phyloP scores from a whole-genome alignment of 1,284 basidiomycete genomes.

The Kalmanozyma brasiliensis region DNA sequence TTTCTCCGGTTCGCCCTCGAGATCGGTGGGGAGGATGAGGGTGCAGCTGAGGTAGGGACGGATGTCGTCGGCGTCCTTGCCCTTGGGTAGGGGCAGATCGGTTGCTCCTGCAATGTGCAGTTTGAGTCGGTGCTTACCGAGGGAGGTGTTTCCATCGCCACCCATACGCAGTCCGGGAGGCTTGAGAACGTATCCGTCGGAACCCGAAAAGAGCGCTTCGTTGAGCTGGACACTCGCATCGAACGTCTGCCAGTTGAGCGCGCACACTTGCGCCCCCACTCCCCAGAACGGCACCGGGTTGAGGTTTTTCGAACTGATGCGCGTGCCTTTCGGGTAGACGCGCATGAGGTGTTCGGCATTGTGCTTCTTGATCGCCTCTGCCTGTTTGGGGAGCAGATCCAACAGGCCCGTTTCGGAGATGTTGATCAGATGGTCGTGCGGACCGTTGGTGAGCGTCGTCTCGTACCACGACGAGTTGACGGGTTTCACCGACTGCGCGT shows the following conservation, averaged over 20 bases:
- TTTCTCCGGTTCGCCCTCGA: slow-evolving; percentile 44
- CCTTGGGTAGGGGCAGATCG: slow-evolving; percentile 53
- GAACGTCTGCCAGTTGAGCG: slow-evolving; percentile 75
- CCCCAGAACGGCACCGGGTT: slow-evolving; percentile 72
- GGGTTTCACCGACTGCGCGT: slow-evolving; percentile 62
- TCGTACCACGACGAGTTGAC: slow-evolving; percentile 55
- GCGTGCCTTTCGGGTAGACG: slow-evolving; percentile 74
- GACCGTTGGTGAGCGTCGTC: slow-evolving; percentile 48
- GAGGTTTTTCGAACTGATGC: slow-evolving; percentile 69
- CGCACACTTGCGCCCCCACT: slow-evolving; percentile 73
- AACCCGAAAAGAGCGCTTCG: slow-evolving; percentile 76
- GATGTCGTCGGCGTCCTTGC: slow-evolving; percentile 51
- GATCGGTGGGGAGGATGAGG: slow-evolving; percentile 49
- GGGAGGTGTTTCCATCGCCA: slow-evolving; percentile 41
- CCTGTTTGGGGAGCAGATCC: slow-evolving; percentile 69
- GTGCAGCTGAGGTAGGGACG: slow-evolving; percentile 61
- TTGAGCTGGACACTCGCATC: slow-evolving; percentile 70
- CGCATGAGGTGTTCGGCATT: slow-evolving; percentile 72
- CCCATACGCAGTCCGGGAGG: slow-evolving; percentile 67
- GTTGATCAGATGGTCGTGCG: slow-evolving; percentile 72
- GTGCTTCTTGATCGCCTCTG: slow-evolving; percentile 67
- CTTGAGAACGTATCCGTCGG: slow-evolving; percentile 74
- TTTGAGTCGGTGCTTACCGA: slow-evolving; percentile 38
- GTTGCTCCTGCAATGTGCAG: slow-evolving; percentile 58
- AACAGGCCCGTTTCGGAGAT: slow-evolving; percentile 73